phyloP scores from a whole-genome alignment of 306 rosid species.

The Clitoria ternatea region DNA sequence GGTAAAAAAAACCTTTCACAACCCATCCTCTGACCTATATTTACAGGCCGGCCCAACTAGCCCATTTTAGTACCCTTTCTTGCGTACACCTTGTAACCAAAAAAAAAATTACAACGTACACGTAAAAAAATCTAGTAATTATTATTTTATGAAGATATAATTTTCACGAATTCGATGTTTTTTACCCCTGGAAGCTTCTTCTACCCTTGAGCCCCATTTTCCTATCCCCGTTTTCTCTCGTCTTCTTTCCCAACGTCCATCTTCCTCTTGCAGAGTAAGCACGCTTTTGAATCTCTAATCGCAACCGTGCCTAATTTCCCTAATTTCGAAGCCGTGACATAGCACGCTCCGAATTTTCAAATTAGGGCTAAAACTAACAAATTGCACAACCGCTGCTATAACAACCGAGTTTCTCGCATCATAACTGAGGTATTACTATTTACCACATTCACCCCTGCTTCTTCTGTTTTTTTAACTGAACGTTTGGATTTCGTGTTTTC shows the following conservation, averaged over 20 bases:
- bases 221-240: neutral
- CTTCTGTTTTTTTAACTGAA: neutral
- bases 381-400: neutral
- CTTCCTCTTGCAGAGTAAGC: neutral
- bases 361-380: neutral
- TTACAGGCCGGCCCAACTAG: too few species aligned
- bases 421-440: neutral
- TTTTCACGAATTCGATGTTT: neutral
- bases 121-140: too few species aligned
- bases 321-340: neutral
- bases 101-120: too few species aligned
- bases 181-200: neutral
- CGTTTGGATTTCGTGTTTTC: neutral
- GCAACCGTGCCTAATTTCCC: neutral
- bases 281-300: neutral
- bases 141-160: neutral
- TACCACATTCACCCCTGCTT: neutral
- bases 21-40: too few species aligned
- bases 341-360: neutral
- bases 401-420: conserved; percentile 14
- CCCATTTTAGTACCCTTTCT: too few species aligned
- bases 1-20: too few species aligned
- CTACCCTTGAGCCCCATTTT: neutral
- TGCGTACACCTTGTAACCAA: too few species aligned
- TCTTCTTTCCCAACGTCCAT: neutral